Base-by-base conservation (phyloP, 192 early-diverging fungal species). In the Gryganskiella cystojenkinii region DNA sequence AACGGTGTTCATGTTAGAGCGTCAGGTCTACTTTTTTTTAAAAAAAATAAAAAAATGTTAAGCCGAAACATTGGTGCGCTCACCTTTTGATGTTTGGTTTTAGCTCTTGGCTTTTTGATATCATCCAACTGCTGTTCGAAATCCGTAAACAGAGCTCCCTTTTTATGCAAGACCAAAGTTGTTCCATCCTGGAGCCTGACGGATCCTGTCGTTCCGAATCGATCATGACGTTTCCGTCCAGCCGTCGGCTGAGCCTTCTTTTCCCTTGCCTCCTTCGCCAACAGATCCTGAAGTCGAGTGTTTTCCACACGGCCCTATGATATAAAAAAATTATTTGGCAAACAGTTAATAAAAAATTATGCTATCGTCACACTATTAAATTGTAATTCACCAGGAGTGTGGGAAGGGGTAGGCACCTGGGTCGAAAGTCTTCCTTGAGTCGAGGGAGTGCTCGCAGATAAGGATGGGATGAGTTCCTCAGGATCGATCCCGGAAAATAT, bases 401-500 rank as follows among this genome's bases (percentile, higher is more conserved):
- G n/a, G n/a, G n/a, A n/a, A n/a, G n/a, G n/a, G n/a, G n/a, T n/a
- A n/a, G n/a, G n/a, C n/a, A n/a, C n/a, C n/a, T n/a, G n/a, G n/a
- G n/a, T n/a, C n/a, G n/a, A n/a, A n/a, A n/a, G n/a, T n/a, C n/a
- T n/a, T n/a, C n/a, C n/a, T n/a, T n/a, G n/a, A 35, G 27, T 61
- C 27, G 3, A 6, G 43, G 31, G 52, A 44, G 31, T 51, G 8
- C 74, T 44, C 79, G 68, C 66, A 30, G 40, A 49, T 9, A 64
- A 46, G 0, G 33, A 35, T 19, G 63, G 50, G 9, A 87, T 61
- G 19, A 86, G 59, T 6, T 85, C 80, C 11, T 73, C 81, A 6
- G 88, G 85, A 45, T 83, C 83, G 15, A 86, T 79, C 10, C 85
- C 80, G n/a, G 70, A 33, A 59, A 90, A 86, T 10, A 93, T 61